Evolutionary conservation across 257 asterid species (phyloP).

Genomic region (Scutellaria minor): DNA sequence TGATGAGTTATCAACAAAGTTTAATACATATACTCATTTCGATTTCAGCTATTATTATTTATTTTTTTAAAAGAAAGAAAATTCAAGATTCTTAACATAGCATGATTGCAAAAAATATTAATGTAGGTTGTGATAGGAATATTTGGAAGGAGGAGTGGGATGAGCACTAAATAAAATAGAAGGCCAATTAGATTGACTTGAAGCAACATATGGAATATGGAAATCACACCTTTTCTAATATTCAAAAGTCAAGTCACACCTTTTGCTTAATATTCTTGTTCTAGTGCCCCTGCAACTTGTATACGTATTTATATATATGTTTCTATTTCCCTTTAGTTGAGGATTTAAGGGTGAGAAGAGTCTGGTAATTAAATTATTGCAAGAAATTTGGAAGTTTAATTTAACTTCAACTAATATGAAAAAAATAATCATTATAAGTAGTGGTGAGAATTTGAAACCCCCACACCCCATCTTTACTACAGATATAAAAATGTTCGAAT

Average conservation of each 20-base stretch:
- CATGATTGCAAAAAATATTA: not conserved
- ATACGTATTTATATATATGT: not conserved
- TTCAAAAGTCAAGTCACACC: constrained; percentile 25
- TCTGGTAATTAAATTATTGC: constrained; percentile 18
- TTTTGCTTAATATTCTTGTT: too few relatives aligned
- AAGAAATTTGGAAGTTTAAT: not conserved
- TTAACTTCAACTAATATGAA: not conserved
- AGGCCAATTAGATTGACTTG: constrained; percentile 35
- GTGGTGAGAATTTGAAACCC: constrained; percentile 11
- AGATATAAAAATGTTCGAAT: too few relatives aligned
- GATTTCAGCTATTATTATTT: too few relatives aligned
- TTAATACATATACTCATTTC: too few relatives aligned
- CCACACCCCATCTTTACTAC: too few relatives aligned
- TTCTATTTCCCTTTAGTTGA: too few relatives aligned
- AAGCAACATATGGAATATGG: constrained; percentile 34
- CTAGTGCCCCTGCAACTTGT: constrained; percentile 11
- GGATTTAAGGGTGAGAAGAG: too few relatives aligned
- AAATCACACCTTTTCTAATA: constrained; percentile 10
- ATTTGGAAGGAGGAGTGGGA: constrained; percentile 35
- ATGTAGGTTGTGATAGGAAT: constrained; percentile 20
- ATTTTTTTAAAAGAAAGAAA: not conserved
- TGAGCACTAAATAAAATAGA: constrained; percentile 35
- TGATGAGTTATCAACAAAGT: too few relatives aligned
- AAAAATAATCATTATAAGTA: not conserved
- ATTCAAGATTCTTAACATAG: constrained; percentile 14